Percentiles rank a stretch among this genome's conserved stretches.
phyloP scores from a whole-genome alignment of 768 basidiomycete genomes.

The Paxillus involutus region DNA sequence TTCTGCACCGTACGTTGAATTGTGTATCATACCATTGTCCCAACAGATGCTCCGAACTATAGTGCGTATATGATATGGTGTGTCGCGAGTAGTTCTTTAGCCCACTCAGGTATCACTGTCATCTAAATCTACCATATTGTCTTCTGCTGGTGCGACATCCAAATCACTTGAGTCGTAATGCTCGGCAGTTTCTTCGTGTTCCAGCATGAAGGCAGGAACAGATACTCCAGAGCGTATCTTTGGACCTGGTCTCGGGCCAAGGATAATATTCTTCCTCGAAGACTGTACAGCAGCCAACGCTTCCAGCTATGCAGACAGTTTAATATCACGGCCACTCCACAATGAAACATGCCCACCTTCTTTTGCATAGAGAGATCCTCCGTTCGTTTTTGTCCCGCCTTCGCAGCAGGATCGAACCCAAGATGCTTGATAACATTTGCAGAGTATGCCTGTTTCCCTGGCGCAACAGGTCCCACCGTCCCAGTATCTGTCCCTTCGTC shows the following conservation, averaged over 20 bases:
- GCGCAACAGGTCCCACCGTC: background rate
- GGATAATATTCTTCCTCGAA: constrained; percentile 50
- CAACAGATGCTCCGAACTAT: too few species aligned
- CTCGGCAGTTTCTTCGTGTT: constrained; percentile 2
- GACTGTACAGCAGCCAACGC: constrained; percentile 52
- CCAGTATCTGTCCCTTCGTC: too few species aligned
- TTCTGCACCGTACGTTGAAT: background rate
- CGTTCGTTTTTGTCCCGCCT: constrained; percentile 44
- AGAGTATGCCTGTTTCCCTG: constrained; percentile 55
- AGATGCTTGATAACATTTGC: constrained; percentile 66
- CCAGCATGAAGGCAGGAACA: constrained; percentile 33
- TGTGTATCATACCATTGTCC: background rate
- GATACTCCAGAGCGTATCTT: constrained; percentile 63
- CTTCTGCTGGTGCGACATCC: constrained; percentile 8
- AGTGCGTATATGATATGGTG: too few species aligned
- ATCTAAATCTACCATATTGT: constrained; percentile 46
- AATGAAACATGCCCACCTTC: constrained; percentile 46
- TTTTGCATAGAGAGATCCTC: constrained; percentile 45
- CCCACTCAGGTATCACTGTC: constrained; percentile 10
- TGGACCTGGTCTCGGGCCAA: constrained; percentile 65
- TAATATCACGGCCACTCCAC: background rate
- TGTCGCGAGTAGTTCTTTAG: too few species aligned
- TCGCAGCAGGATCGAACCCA: constrained; percentile 77
- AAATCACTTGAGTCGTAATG: background rate
- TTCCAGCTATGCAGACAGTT: constrained; percentile 44